These are phyloP conservation scores for Pyrus communis DNA, from an alignment of 306 rosid species.

Conservation along the genomic window DNA sequence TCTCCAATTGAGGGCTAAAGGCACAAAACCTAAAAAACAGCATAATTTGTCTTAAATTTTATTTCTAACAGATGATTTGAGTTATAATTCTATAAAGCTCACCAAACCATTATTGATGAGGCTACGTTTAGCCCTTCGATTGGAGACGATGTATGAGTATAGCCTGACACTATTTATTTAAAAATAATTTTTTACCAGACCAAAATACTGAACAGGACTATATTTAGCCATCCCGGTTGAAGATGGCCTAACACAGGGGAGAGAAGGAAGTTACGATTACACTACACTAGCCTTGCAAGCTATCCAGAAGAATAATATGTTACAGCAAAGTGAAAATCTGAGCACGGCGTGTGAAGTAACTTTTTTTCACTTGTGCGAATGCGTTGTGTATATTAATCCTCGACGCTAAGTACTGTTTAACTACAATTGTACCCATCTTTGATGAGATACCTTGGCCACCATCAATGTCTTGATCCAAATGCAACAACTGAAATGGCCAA, in stretches of 20 bases:
- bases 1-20: too few species aligned
- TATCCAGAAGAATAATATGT: not conserved
- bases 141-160: too few species aligned
- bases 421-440: not conserved
- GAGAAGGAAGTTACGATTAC: not conserved
- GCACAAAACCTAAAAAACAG: too few species aligned
- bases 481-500: not conserved
- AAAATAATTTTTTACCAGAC: too few species aligned
- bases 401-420: not conserved
- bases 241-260: not conserved
- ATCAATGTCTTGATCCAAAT: not conserved
- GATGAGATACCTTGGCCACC: not conserved
- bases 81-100: too few species aligned
- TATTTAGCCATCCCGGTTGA: too few species aligned
- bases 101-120: too few species aligned
- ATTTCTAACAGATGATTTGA: accelerated
- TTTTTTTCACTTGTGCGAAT: not conserved
- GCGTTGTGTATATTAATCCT: not conserved
- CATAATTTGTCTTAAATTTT: too few species aligned
- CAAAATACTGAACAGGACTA: too few species aligned
- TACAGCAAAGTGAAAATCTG: not conserved
- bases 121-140: too few species aligned
- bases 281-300: not conserved
- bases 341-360: not conserved
- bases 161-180: accelerated